Evolutionary conservation across 2,329 filamentous ascomycete genomes (phyloP).

Genomic region (Fusarium succisae): DNA sequence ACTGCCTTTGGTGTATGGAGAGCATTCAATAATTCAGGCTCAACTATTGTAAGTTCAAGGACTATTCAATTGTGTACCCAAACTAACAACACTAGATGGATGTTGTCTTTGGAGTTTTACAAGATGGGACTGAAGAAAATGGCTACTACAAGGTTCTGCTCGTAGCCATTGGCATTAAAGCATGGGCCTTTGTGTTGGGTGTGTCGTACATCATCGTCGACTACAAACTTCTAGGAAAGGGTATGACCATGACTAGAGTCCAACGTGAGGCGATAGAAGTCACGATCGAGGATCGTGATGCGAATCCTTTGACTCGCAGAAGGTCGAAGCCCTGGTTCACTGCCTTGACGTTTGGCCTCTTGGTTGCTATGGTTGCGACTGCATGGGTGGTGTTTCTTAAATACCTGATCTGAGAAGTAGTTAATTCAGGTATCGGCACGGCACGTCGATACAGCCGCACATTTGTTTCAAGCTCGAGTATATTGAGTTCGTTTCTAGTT

Average conservation of each 20-base stretch:
- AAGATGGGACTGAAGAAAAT: not conserved
- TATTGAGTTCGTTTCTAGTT: not conserved
- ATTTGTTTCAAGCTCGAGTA: not conserved
- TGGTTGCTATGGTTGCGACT: not conserved
- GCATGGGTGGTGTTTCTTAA: not conserved
- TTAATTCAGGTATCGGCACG: fast-evolving
- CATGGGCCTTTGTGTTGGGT: not conserved
- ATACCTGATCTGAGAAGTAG: not conserved
- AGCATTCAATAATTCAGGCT: not conserved
- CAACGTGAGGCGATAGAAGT: not conserved
- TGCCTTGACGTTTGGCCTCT: not conserved
- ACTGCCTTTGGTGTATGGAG: not conserved
- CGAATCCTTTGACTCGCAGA: not conserved
- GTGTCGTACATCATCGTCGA: not conserved
- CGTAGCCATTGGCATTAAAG: not conserved
- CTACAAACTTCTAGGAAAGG: not conserved
- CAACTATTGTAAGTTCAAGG: not conserved
- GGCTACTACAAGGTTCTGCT: not conserved
- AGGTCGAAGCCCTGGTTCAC: not conserved
- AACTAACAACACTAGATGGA: not conserved
- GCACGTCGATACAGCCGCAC: fast-evolving
- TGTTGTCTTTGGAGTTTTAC: not conserved
- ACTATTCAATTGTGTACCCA: not conserved
- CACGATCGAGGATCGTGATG: not conserved
- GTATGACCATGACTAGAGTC: not conserved